A percentile compares a stretch with the other conserved stretches of the same genome.
Evolutionary conservation across 1,284 basidiomycete genomes (phyloP).

Genomic region (Puccinia hordei): DNA sequence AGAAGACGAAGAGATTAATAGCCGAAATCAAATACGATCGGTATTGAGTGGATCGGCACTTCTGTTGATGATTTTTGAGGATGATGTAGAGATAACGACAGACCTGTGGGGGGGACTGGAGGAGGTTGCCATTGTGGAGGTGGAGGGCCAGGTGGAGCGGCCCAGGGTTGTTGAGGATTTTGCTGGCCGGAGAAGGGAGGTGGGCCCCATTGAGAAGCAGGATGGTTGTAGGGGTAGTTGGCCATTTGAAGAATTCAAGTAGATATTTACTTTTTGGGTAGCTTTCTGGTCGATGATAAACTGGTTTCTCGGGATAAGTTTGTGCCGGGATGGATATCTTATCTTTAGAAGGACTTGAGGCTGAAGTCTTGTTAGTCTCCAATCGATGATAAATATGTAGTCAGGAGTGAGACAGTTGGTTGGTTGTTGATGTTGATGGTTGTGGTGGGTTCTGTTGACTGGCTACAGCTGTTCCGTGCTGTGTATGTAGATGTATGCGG

Average conservation of each 20-base stretch:
- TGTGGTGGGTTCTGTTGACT: no score
- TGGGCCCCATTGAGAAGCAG: conserved; percentile 36
- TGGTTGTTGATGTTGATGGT: no score
- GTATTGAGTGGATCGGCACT: neutral
- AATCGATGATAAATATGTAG: no score
- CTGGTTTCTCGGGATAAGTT: neutral
- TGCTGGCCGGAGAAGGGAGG: conserved; percentile 5
- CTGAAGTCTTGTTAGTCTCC: no score
- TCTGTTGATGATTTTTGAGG: neutral
- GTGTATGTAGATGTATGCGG: no score
- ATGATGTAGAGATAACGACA: neutral
- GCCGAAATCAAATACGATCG: neutral
- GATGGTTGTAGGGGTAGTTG: conserved; percentile 48
- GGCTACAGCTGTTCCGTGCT: no score
- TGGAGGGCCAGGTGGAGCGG: conserved; percentile 38
- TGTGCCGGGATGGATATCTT: neutral
- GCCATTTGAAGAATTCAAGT: conserved; percentile 29
- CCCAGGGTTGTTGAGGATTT: conserved; percentile 5
- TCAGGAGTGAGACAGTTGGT: no score
- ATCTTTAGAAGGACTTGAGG: no score
- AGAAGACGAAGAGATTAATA: neutral
- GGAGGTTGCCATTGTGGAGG: conserved; percentile 34
- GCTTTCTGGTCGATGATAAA: no score
- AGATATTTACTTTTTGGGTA: neutral
- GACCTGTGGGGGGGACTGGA: conserved; percentile 24